phyloP scores from a whole-genome alignment of 2,329 filamentous ascomycete genomes.

The Sporothrix humicola region DNA sequence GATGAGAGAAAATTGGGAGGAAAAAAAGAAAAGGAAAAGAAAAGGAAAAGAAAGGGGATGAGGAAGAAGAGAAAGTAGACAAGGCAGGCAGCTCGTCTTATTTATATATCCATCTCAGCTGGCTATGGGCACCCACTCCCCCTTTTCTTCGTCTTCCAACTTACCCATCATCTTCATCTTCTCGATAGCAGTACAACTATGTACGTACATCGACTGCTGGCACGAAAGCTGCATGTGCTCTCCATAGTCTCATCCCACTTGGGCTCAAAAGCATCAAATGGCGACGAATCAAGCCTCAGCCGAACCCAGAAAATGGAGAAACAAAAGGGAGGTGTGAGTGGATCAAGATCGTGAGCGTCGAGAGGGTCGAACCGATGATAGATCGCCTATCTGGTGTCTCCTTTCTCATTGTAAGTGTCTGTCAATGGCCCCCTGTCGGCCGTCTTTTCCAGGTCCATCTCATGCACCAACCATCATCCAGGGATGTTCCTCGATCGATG shows the following conservation, averaged over 20 bases:
- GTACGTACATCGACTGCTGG: background rate
- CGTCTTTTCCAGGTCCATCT: background rate
- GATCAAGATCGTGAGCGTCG: background rate
- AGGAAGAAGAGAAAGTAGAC: background rate
- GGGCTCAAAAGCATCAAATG: background rate
- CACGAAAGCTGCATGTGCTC: background rate
- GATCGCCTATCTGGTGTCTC: background rate
- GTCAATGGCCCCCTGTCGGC: too few relatives aligned
- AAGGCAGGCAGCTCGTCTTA: background rate
- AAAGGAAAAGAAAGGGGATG: background rate
- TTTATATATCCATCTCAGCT: constrained; percentile 21
- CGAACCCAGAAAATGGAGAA: background rate
- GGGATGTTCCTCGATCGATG: constrained; percentile 13
- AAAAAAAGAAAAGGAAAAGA: background rate
- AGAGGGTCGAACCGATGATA: background rate
- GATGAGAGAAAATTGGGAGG: background rate
- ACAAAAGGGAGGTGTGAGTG: constrained; percentile 1
- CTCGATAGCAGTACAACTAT: background rate
- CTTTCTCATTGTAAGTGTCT: too few relatives aligned
- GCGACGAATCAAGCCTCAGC: background rate
- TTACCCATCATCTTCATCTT: background rate
- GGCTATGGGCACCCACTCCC: background rate
- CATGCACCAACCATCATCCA: background rate
- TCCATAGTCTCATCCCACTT: background rate
- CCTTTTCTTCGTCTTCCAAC: background rate